These are phyloP conservation scores for Fusarium sp. DNA, from an alignment of 2,329 filamentous ascomycete genomes.

Conservation along the genomic window DNA sequence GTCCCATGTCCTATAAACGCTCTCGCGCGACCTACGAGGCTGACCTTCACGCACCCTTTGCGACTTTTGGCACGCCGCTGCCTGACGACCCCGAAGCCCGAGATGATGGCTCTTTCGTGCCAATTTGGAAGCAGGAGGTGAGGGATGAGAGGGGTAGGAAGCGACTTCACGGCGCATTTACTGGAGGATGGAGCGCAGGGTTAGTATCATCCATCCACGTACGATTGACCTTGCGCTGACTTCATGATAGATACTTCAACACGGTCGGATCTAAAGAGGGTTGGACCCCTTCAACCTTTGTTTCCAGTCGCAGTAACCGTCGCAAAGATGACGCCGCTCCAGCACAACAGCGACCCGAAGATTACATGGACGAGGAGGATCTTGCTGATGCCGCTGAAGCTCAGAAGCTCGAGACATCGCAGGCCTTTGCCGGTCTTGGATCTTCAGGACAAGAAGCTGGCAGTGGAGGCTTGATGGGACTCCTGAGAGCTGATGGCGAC, in stretches of 20 bases:
- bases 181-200: conserved; percentile 95
- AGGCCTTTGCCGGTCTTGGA: conserved; percentile 79
- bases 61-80: conserved; percentile 83
- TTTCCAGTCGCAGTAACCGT: conserved; percentile 84
- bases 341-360: conserved; percentile 73
- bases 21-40: conserved; percentile 79
- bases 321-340: conserved; percentile 68
- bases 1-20: conserved; percentile 78
- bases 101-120: conserved; percentile 91
- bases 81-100: conserved; percentile 79
- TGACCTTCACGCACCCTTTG: conserved; percentile 76
- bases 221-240: conserved; percentile 19
- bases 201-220: conserved; percentile 56
- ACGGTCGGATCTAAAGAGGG: conserved; percentile 98
- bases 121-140: conserved; percentile 98
- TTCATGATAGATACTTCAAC: conserved; percentile 80
- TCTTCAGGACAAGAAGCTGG: conserved; percentile 65
- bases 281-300: conserved; percentile 91
- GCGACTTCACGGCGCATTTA: conserved; percentile 93
- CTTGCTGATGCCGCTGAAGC: conserved; percentile 84
- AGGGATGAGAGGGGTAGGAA: conserved; percentile 90
- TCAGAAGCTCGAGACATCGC: conserved; percentile 73
- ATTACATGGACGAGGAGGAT: conserved; percentile 99
- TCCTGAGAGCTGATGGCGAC: conserved; percentile 76
- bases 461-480: conserved; percentile 67